Evolutionary conservation across 2,329 filamentous ascomycete genomes (phyloP).

Genomic region (Dactylonectria estremocensis): DNA sequence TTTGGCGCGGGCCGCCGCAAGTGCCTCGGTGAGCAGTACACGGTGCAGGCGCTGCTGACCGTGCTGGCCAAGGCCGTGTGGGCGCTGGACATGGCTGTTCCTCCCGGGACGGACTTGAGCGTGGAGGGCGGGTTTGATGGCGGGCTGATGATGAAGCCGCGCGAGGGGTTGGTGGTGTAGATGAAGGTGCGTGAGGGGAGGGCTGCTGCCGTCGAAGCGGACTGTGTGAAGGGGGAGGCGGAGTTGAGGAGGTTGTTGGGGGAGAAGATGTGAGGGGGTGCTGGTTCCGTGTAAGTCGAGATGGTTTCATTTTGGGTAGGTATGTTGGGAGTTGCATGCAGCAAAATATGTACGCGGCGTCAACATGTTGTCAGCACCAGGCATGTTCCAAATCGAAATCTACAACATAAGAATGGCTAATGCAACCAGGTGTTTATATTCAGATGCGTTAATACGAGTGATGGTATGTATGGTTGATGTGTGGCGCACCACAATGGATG

Average conservation of each 20-base stretch:
- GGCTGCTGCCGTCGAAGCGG: slow-evolving; percentile 10
- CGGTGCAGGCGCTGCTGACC: slow-evolving; percentile 60
- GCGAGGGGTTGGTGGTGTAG: slow-evolving; percentile 27
- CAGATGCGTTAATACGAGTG: background rate
- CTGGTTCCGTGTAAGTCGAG: background rate
- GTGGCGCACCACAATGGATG: background rate
- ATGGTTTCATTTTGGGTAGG: background rate
- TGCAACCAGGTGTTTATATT: background rate
- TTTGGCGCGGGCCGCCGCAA: slow-evolving; percentile 65
- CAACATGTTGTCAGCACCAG: background rate
- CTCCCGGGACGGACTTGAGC: slow-evolving; percentile 42
- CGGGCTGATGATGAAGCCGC: slow-evolving; percentile 39
- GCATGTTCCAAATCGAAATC: background rate
- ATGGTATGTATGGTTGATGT: background rate
- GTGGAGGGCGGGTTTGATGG: slow-evolving; percentile 46
- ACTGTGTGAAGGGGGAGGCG: slow-evolving; percentile 29
- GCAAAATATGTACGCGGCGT: too few species aligned
- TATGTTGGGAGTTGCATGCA: too few species aligned
- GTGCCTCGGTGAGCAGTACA: slow-evolving; percentile 65
- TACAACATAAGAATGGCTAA: background rate
- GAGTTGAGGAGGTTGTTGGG: slow-evolving; percentile 26
- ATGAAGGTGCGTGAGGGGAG: slow-evolving; percentile 26
- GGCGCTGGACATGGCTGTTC: slow-evolving; percentile 59
- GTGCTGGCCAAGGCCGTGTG: slow-evolving; percentile 61
- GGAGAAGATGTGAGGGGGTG: background rate